Conservation (phyloP, 139 green algal genomes). For the Closterium sp. region DNA sequence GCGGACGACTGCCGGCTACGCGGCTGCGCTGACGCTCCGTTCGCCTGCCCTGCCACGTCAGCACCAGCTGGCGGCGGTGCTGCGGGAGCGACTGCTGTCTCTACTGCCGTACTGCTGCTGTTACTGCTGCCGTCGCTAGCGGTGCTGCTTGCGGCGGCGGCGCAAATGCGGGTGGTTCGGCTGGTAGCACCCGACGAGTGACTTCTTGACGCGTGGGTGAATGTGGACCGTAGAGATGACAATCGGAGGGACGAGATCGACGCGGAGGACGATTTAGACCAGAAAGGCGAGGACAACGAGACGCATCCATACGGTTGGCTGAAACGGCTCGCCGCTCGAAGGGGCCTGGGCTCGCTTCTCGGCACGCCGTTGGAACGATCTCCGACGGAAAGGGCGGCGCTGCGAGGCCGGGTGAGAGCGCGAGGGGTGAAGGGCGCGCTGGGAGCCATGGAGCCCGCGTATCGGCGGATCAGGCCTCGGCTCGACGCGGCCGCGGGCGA, state of each 20-base stretch:
- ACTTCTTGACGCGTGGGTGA: background rate
- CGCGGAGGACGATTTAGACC: background rate
- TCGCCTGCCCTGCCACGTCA: too few species aligned
- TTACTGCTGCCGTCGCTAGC: background rate
- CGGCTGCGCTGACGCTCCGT: background rate
- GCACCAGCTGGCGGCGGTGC: background rate
- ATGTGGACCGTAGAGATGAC: background rate
- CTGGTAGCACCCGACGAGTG: background rate
- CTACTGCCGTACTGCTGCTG: background rate
- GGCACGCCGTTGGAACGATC: background rate
- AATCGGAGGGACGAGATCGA: background rate
- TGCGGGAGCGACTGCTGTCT: background rate
- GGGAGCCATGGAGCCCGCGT: background rate
- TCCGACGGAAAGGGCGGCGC: background rate
- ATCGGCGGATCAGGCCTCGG: background rate
- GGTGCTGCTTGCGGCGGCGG: background rate
- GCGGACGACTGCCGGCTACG: constrained; percentile 6
- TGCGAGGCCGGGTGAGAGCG: background rate
- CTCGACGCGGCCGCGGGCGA: background rate
- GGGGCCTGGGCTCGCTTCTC: too few species aligned
- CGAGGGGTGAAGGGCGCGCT: background rate
- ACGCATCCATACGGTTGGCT: background rate
- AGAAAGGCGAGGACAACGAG: background rate
- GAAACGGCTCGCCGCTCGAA: background rate
- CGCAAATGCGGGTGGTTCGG: background rate